These are phyloP conservation scores for Heterobasidion parviporum DNA, from an alignment of 1,284 basidiomycete species.

Conservation along the genomic window DNA sequence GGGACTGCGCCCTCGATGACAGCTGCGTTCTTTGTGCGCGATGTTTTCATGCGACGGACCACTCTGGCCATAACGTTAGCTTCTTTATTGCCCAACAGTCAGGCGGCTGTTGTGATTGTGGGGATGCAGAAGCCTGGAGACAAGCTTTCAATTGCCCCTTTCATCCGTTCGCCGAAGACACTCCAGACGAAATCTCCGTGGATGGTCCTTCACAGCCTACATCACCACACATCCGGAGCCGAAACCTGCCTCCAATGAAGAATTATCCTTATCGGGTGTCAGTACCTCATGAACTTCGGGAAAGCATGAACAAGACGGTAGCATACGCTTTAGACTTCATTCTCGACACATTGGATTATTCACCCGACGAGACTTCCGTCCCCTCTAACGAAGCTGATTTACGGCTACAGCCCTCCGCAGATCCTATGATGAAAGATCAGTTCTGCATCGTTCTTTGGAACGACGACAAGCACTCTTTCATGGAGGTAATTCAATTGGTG, in stretches of 20 bases:
- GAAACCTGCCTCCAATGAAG: conserved; percentile 48
- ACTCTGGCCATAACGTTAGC: conserved; percentile 80
- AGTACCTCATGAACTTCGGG: conserved; percentile 58
- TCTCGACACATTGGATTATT: conserved; percentile 79
- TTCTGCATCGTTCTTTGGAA: conserved; percentile 92
- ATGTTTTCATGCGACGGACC: conserved; percentile 82
- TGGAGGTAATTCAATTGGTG: conserved; percentile 81
- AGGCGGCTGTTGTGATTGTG: conserved; percentile 90
- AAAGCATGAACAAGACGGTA: conserved; percentile 67
- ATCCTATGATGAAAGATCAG: conserved; percentile 71
- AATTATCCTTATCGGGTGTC: conserved; percentile 48
- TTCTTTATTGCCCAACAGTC: conserved; percentile 89
- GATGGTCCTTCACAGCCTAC: conserved; percentile 20
- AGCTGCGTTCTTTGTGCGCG: conserved; percentile 82
- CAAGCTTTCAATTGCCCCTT: conserved; percentile 58
- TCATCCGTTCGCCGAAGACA: conserved; percentile 39
- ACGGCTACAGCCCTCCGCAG: conserved; percentile 61
- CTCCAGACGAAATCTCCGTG: conserved; percentile 16
- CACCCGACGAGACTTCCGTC: conserved; percentile 70
- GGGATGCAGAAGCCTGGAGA: conserved; percentile 83
- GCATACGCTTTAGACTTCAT: conserved; percentile 79
- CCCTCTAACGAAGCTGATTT: conserved; percentile 66
- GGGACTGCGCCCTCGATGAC: conserved; percentile 85
- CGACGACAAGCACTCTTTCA: conserved; percentile 95
- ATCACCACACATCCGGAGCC: conserved; percentile 23